Conservation (phyloP, 768 basidiomycete genomes). For the Suillus subalutaceus region DNA sequence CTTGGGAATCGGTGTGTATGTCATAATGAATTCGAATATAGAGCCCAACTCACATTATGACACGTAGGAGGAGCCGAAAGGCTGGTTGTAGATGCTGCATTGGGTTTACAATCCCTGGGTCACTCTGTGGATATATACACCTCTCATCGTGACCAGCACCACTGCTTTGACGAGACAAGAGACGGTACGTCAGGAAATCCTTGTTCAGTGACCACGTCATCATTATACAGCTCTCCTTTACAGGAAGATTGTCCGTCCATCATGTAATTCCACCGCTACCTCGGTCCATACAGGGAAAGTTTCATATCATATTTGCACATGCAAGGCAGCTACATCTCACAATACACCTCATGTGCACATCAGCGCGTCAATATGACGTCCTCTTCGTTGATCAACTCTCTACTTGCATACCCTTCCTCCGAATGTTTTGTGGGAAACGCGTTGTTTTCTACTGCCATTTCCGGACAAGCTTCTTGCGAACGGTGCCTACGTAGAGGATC, state of each 20-base stretch:
- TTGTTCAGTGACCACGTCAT: background rate
- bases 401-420: slow-evolving; percentile 85
- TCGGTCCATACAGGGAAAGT: slow-evolving; percentile 73
- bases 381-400: slow-evolving; percentile 96
- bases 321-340: slow-evolving; percentile 86
- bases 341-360: slow-evolving; percentile 55
- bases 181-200: slow-evolving; percentile 59
- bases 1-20: slow-evolving; percentile 79
- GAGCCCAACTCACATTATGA: slow-evolving; percentile 4
- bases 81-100: slow-evolving; percentile 91
- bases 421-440: slow-evolving; percentile 65
- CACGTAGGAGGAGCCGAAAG: slow-evolving; percentile 89
- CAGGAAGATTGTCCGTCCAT: slow-evolving; percentile 82
- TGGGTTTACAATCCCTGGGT: slow-evolving; percentile 82
- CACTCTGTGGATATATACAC: slow-evolving; percentile 91
- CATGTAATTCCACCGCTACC: slow-evolving; percentile 78
- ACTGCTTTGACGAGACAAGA: slow-evolving; percentile 93
- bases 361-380: slow-evolving; percentile 64
- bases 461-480: slow-evolving; percentile 90
- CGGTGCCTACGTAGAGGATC: slow-evolving; percentile 63
- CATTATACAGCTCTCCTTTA: slow-evolving; percentile 2
- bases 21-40: background rate
- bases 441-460: slow-evolving; percentile 97
- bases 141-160: slow-evolving; percentile 83
- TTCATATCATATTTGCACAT: slow-evolving; percentile 91